Base-by-base conservation (phyloP, 2,329 filamentous ascomycete species). In the Aspergillus pseudonomiae region DNA sequence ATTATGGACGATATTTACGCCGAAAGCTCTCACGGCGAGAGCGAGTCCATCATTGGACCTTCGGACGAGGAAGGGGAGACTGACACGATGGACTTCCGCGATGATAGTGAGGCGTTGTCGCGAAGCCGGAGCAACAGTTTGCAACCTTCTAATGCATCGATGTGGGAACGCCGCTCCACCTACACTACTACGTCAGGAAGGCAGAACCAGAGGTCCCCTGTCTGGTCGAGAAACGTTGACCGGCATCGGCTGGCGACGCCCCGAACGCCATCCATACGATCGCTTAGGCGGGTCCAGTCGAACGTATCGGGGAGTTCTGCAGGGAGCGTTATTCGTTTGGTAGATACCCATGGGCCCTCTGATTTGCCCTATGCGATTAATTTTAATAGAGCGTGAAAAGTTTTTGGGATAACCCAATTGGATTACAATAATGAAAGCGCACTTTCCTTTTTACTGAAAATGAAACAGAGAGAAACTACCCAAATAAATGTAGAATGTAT, bases 1-100 rank as follows among this genome's bases (percentile, higher is more conserved):
- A 75, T 88, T 5, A 73, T 92, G 24, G 79, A 79, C 30, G 72
- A 74, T 36, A 67, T 78, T 14, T 70, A 67, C 21, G 70, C 67
- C 6, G 67, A 63, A 41, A 73, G 70, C 26, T 73, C 70, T 19
- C 57, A 60, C 39, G 62, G 57, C 26, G 71, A 71, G 19, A 74
- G 70, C 26, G 75, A 76, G 60, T 79, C 77, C 1, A 48, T 75
- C 14, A 77, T 79, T 28, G 76, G 77, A 11, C 74, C 77, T 2
- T 79, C 76, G 10, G 77, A 79, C 45, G 77, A 78, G 62, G 77
- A 79, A 63, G 76, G 76, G 5, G 76, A 78, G 53, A 78, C 76
- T 4, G 77, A 78, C 68, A 76, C 74, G 4, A 67, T 71, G 45
- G 72, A 75, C 16, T 69, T 69, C 28, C 67, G 63, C 32, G 68